Percentiles rank a stretch among this genome's conserved stretches.
These are phyloP conservation scores for Beta lomatogona DNA, from an alignment of 179 eudicot species.

Conservation along the genomic window DNA sequence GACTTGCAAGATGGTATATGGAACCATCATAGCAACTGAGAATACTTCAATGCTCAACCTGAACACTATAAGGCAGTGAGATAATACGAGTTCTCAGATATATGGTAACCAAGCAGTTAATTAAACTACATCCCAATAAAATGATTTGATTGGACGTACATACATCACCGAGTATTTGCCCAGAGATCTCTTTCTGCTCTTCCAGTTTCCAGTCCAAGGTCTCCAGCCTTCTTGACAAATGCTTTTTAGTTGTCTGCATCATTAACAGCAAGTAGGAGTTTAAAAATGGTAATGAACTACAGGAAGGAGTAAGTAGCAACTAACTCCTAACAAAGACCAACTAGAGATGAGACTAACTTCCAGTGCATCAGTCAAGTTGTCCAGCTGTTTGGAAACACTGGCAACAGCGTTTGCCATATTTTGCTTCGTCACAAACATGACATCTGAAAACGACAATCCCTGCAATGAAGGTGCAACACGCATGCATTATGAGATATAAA, in stretches of 20 bases:
- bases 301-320: not conserved
- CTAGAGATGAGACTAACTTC: constrained; percentile 52
- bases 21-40: no score
- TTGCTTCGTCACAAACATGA: constrained; percentile 89
- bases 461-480: constrained; percentile 31
- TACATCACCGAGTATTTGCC: constrained; percentile 68
- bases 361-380: constrained; percentile 75
- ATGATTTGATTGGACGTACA: constrained; percentile 27
- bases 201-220: constrained; percentile 91
- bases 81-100: not conserved
- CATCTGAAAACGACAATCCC: constrained; percentile 91
- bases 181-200: constrained; percentile 76
- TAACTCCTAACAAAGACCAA: constrained; percentile 10
- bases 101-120: not conserved
- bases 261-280: constrained; percentile 15
- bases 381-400: constrained; percentile 80
- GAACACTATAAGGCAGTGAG: not conserved
- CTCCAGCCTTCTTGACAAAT: constrained; percentile 73
- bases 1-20: no score
- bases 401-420: constrained; percentile 96
- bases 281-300: not conserved
- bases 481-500: not conserved
- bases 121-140: not conserved
- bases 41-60: not conserved
- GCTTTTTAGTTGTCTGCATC: constrained; percentile 71